phyloP scores from a whole-genome alignment of 768 basidiomycete species.

The Clathrus columnatus region DNA sequence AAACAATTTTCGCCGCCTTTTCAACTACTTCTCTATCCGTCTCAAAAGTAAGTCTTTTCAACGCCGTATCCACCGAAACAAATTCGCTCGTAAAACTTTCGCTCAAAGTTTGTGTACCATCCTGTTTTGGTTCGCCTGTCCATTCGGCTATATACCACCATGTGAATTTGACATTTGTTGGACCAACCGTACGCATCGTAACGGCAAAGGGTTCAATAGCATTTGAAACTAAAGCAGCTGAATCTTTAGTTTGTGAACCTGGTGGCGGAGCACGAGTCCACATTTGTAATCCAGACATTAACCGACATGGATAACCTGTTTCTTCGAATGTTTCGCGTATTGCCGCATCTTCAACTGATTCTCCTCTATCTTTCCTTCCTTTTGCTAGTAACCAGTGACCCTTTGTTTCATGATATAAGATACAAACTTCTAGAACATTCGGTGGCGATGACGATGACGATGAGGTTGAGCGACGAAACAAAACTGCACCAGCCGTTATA shows the following conservation, averaged over 20 bases:
- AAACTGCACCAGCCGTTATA: conserved; percentile 22
- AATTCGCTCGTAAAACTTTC: conserved; percentile 36
- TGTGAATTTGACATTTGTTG: conserved; percentile 34
- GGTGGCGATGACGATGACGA: conserved; percentile 13
- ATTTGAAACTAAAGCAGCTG: conserved; percentile 17
- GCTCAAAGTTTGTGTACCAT: conserved; percentile 36
- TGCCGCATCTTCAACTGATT: conserved; percentile 42
- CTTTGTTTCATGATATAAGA: conserved; percentile 21
- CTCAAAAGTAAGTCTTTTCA: conserved; percentile 29
- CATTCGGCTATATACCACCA: conserved; percentile 40
- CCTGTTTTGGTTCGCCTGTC: conserved; percentile 22
- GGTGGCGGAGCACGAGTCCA: conserved; percentile 46
- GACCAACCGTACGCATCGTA: conserved; percentile 21
- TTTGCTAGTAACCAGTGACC: conserved; percentile 43
- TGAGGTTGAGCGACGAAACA: conserved; percentile 18
- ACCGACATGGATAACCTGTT: conserved; percentile 47
- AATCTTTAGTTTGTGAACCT: conserved; percentile 29
- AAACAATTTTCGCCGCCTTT: conserved; percentile 31
- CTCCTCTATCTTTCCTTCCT: conserved; percentile 51
- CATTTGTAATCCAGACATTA: conserved; percentile 39
- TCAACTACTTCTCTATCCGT: conserved; percentile 30
- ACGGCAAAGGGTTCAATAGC: conserved; percentile 30
- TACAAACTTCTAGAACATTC: conserved; percentile 19
- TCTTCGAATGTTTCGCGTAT: conserved; percentile 59
- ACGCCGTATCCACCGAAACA: conserved; percentile 27